Conservation (phyloP, 768 basidiomycete genomes). For the Leccinum subgranulosum region DNA sequence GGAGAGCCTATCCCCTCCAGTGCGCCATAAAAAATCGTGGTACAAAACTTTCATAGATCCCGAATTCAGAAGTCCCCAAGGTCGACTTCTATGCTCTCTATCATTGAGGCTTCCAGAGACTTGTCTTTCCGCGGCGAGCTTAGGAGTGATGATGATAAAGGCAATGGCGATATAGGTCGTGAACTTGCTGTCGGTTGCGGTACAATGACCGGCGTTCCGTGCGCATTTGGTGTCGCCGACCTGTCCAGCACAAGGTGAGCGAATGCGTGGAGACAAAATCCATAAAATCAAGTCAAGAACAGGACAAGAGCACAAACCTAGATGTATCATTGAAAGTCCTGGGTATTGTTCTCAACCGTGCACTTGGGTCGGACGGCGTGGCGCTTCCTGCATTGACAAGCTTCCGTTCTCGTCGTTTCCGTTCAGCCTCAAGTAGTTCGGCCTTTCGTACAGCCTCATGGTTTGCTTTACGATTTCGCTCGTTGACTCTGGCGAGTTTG, state of each 20-base stretch:
- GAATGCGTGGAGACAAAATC: conserved; percentile 9
- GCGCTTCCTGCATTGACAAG: conserved; percentile 40
- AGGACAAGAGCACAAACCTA: conserved; percentile 45
- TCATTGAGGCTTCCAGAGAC: conserved; percentile 53
- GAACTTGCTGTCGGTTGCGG: conserved; percentile 24
- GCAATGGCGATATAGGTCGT: conserved; percentile 38
- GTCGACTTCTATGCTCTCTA: conserved; percentile 71
- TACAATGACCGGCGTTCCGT: conserved; percentile 40
- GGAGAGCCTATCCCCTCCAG: not conserved
- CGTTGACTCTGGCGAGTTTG: conserved; percentile 77
- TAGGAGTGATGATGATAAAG: conserved; percentile 18
- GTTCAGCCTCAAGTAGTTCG: conserved; percentile 66
- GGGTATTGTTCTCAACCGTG: conserved; percentile 62
- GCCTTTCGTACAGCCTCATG: conserved; percentile 75
- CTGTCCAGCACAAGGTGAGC: conserved; percentile 20
- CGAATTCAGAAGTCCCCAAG: conserved; percentile 66
- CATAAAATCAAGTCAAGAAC: conserved; percentile 17
- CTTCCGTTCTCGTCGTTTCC: conserved; percentile 68
- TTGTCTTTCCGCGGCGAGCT: conserved; percentile 35
- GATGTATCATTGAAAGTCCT: conserved; percentile 55
- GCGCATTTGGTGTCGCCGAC: conserved; percentile 47
- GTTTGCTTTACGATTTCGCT: conserved; percentile 85
- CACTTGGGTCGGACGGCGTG: conserved; percentile 59
- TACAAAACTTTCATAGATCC: conserved; percentile 4
- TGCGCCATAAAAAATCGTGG: not conserved